These are phyloP conservation scores for Lobosporangium transversale DNA, from an alignment of 192 early-diverging fungal genomes.

Conservation along the genomic window DNA sequence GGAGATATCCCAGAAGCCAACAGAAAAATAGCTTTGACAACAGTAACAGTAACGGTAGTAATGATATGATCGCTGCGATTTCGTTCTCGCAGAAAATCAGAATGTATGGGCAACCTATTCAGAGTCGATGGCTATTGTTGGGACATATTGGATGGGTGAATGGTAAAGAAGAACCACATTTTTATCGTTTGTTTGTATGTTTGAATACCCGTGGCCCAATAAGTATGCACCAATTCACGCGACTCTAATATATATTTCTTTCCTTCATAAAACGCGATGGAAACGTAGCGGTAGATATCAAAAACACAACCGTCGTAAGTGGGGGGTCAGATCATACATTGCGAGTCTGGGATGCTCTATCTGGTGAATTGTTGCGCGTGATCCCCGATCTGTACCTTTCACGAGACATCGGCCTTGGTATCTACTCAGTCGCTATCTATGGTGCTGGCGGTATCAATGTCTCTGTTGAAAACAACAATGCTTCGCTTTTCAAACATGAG, in stretches of 20 bases:
- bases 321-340: constrained; percentile 43
- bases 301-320: constrained; percentile 32
- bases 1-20: background rate
- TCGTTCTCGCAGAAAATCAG: constrained; percentile 10
- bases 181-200: background rate
- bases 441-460: background rate
- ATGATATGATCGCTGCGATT: too few relatives aligned
- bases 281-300: constrained; percentile 33
- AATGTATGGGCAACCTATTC: constrained; percentile 20
- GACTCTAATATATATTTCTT: too few relatives aligned
- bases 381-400: constrained; percentile 24
- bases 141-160: constrained; percentile 50
- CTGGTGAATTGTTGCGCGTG: constrained; percentile 2
- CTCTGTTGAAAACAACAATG: background rate
- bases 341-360: constrained; percentile 37
- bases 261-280: background rate
- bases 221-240: too few relatives aligned
- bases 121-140: background rate
- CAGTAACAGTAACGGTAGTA: too few relatives aligned
- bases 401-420: constrained; percentile 21
- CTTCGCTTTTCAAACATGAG: background rate
- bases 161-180: constrained; percentile 24
- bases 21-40: too few relatives aligned
- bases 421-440: constrained; percentile 30
- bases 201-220: background rate